These are phyloP conservation scores for Mycena rosella DNA, from an alignment of 768 basidiomycete species.

Conservation along the genomic window DNA sequence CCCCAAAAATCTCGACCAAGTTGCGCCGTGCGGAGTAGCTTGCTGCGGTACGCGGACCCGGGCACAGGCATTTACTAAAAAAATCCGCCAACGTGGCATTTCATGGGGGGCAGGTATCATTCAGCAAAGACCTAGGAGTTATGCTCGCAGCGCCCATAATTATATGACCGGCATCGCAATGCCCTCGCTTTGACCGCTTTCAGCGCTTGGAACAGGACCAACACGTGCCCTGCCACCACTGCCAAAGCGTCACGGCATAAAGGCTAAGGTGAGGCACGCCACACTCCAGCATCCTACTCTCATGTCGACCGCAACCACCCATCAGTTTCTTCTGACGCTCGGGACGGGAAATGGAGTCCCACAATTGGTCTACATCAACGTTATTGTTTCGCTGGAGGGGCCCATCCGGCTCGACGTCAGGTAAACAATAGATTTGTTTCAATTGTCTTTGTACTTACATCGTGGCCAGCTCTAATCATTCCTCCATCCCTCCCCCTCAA, in stretches of 20 bases:
- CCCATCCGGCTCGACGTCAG: not conserved
- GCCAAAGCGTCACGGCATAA: constrained; percentile 13
- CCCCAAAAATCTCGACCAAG: too few species aligned
- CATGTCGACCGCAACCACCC: not conserved
- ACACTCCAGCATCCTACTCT: not conserved
- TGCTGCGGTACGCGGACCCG: too few species aligned
- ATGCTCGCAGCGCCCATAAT: too few species aligned
- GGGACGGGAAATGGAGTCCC: not conserved
- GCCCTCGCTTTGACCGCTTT: too few species aligned
- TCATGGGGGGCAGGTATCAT: too few species aligned
- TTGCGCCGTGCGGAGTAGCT: too few species aligned
- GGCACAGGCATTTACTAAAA: too few species aligned
- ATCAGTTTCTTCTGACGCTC: not conserved
- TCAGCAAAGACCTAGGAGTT: too few species aligned
- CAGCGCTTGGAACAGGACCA: not conserved
- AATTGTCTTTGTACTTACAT: not conserved
- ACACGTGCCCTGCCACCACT: not conserved
- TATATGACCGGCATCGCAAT: too few species aligned
- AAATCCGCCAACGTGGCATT: too few species aligned
- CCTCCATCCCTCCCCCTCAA: not conserved
- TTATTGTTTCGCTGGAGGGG: not conserved
- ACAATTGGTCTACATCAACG: constrained; percentile 9
- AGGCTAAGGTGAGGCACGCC: constrained; percentile 2
- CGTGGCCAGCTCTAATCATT: not conserved
- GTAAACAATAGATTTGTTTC: not conserved